Base-by-base conservation (phyloP, 257 asterid species). In the Solanum etuberosum region DNA sequence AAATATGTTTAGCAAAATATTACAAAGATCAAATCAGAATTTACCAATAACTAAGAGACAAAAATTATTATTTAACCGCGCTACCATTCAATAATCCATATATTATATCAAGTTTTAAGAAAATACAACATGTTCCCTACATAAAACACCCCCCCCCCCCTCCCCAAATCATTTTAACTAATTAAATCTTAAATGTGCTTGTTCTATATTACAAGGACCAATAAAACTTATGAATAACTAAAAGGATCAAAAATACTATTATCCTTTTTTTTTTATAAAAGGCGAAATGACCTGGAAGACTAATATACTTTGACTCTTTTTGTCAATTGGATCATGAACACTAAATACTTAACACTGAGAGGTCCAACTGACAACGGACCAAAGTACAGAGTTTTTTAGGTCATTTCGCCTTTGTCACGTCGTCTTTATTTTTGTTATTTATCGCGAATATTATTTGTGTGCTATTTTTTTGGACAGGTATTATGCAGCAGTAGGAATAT, bases 401-500 rank as follows among this genome's bases (percentile, higher is more conserved):
- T 54, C n/a, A 54, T 54, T 54, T 18, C 1, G 0, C 4, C 63
- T 54, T n/a, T 61, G 0, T 61, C 7, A 61, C 10, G 2, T n/a
- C 16, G 3, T 37, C 11, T 73, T 40, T 76, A 76, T 40, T 77
- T 40, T 18, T 27, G 54, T 27, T 78, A 27, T 78, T 78, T 78
- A 78, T 4, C 5, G 14, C 1, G 37, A 76, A 40, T n/a, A 76
- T n/a, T 40, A 40, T 74, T 74, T 74, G 3, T 73, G 3, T 10
- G 27, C 3, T 20, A 35, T 5, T 74, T 77, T 46, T 77, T 9
- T n/a, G 4, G 7, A 77, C 37, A 77, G 84, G 65, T 94, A 94
- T 83, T 93, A 93, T 63, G 98, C 93, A 85, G 88, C 93, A 65
- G 89, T 94, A 6, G 91, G 95, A 1, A 38, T 91, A 2, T 91